phyloP scores from a whole-genome alignment of 495 filamentous ascomycete genomes.

The Neurospora sp. region DNA sequence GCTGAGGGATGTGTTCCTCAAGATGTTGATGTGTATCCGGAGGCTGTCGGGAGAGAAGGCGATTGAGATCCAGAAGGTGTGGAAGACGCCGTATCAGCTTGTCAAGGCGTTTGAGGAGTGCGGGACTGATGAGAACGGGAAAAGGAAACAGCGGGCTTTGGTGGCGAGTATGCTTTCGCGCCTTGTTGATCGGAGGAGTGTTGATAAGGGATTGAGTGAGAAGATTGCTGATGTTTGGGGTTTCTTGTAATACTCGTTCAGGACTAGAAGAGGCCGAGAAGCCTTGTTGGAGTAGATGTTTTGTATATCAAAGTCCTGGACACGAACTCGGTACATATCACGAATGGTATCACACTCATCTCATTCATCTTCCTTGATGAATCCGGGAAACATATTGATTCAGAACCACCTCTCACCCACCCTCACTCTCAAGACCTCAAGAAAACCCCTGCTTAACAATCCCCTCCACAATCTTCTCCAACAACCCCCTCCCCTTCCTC shows the following conservation, averaged over 20 bases:
- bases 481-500: conserved; percentile 43
- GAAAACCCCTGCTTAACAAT: conserved; percentile 63
- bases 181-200: conserved; percentile 57
- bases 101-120: conserved; percentile 55
- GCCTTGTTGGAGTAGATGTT: conserved; percentile 5
- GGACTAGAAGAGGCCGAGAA: not conserved
- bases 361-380: too few relatives aligned
- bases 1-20: conserved; percentile 65
- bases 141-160: conserved; percentile 41
- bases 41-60: conserved; percentile 77
- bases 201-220: conserved; percentile 51
- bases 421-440: not conserved
- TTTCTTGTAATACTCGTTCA: not conserved
- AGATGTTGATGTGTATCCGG: conserved; percentile 79
- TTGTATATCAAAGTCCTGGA: not conserved
- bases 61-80: conserved; percentile 64
- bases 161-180: conserved; percentile 42
- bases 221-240: conserved; percentile 73
- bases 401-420: too few relatives aligned
- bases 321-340: not conserved
- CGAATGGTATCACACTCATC: not conserved
- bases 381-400: too few relatives aligned
- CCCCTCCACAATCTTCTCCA: conserved; percentile 77
- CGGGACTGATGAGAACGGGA: conserved; percentile 31
- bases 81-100: conserved; percentile 62